Evolutionary conservation across 345 rosid species (phyloP).

Genomic region (Hevea brasiliensis): DNA sequence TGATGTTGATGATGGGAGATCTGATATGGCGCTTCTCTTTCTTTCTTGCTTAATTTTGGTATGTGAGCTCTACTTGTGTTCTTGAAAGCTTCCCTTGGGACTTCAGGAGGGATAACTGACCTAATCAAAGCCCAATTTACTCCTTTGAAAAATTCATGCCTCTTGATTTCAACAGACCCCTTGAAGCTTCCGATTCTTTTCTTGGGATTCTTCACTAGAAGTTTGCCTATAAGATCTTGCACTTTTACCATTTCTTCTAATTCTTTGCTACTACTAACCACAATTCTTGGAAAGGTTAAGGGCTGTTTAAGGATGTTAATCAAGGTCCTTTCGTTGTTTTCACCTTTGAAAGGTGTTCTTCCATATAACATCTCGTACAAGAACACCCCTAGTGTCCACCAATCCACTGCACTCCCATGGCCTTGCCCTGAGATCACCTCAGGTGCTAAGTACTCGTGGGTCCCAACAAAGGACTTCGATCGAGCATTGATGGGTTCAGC

Average conservation of each 20-base stretch:
- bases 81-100: conserved; percentile 39
- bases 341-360: conserved; percentile 87
- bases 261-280: conserved; percentile 50
- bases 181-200: conserved; percentile 73
- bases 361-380: conserved; percentile 87
- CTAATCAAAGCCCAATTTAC: conserved; percentile 90
- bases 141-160: conserved; percentile 82
- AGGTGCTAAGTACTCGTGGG: conserved; percentile 95
- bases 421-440: conserved; percentile 97
- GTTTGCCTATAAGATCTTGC: conserved; percentile 69
- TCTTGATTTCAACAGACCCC: conserved; percentile 79
- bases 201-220: conserved; percentile 78
- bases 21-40: too few relatives aligned
- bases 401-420: conserved; percentile 92
- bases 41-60: too few relatives aligned
- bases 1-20: too few relatives aligned
- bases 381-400: conserved; percentile 95
- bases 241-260: conserved; percentile 59
- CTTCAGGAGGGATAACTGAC: conserved; percentile 77
- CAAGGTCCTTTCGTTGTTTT: conserved; percentile 80
- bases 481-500: conserved; percentile 75
- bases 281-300: conserved; percentile 63
- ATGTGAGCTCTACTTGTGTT: too few relatives aligned
- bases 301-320: conserved; percentile 83
- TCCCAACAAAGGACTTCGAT: conserved; percentile 86